Base-by-base conservation (phyloP, 768 basidiomycete species). In the Russula griseocarnosa region DNA sequence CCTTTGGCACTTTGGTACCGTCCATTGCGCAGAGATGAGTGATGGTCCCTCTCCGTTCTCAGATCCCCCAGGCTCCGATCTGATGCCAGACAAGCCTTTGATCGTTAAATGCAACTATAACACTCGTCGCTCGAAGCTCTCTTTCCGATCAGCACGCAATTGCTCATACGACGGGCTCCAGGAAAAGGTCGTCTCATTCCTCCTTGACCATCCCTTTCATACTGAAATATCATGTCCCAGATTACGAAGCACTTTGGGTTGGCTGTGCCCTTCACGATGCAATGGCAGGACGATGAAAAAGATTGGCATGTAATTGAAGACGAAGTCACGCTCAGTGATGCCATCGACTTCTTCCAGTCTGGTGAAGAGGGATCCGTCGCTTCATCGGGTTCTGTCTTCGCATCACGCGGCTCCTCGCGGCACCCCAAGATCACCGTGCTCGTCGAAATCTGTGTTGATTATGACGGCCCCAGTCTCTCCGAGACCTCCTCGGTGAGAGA, bases 211-310 rank as follows among this genome's bases (percentile, higher is more conserved):
- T 62, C 52, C 44, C 58, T 61, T 54, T 66, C 42, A 61, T 26
- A 58, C 64, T 40, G 36, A 62, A 28, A 10, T 36, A 42, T 32
- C 32, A 42, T 20, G 55, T 58, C 42, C 32, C 62, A 96, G 94
- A 82, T 97, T 38, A 92, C 92, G 69, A 87, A 92, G 71, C 87
- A 86, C 65, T 97, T 93, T 72, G 82, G 86, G 1, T 82, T 96
- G 26, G 84, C 80, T 49, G 83, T 84, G 5, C 76, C 85, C 7
- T 96, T 89, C 70, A 78, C 78, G 5, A 86, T 98, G 61, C 79
- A 86, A 5, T 97, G 93, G 76, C 89, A 86, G 69, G 93, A 94
- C 70, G 92, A 97, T 71, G 92, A 95, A 63, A 88, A 87, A 62
- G 92, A 94, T 72, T 81, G 83, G 61, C 84, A 81, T 26, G 81